Evolutionary conservation across 2,329 filamentous ascomycete genomes (phyloP).

Genomic region (Calonectria multiphialidica): DNA sequence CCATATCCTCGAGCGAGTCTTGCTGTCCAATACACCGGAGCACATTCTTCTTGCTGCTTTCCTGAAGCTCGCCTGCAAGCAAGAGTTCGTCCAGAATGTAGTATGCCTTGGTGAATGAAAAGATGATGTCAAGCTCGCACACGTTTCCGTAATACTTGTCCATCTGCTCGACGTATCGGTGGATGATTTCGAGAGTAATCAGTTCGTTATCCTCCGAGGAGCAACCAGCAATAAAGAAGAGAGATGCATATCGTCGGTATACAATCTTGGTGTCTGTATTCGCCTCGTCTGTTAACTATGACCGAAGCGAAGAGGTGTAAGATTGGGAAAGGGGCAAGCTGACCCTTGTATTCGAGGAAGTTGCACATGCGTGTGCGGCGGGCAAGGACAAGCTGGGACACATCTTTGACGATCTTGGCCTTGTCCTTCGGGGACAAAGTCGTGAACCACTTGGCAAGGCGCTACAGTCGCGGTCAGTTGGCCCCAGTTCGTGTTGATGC

Average conservation of each 20-base stretch:
- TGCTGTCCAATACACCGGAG: slow-evolving; percentile 96
- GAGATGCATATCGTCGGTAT: slow-evolving; percentile 96
- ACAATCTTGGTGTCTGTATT: slow-evolving; percentile 93
- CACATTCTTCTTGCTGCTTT: slow-evolving; percentile 99
- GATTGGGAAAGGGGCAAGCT: slow-evolving; percentile 24
- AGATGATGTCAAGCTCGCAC: slow-evolving; percentile 99
- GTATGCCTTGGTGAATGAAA: slow-evolving; percentile 99
- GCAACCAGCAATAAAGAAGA: slow-evolving; percentile 99
- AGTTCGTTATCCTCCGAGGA: slow-evolving; percentile 98
- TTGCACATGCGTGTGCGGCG: slow-evolving; percentile 99
- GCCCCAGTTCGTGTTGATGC: slow-evolving; percentile 14
- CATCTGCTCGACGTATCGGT: slow-evolving; percentile 99
- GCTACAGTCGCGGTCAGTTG: slow-evolving; percentile 65
- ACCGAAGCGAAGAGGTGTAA: slow-evolving; percentile 1
- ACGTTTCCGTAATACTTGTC: slow-evolving; percentile 99
- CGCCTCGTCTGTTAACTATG: slow-evolving; percentile 19
- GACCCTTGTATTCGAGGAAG: slow-evolving; percentile 99
- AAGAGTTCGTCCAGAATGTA: slow-evolving; percentile 98
- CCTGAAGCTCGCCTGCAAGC: slow-evolving; percentile 95
- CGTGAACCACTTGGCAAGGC: slow-evolving; percentile 99
- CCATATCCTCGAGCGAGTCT: slow-evolving; percentile 98
- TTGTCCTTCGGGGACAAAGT: slow-evolving; percentile 98
- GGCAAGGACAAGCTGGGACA: slow-evolving; percentile 95
- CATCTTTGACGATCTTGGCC: slow-evolving; percentile 99
- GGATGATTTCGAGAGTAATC: slow-evolving; percentile 97